Evolutionary conservation across 2,329 filamentous ascomycete species (phyloP).

Genomic region (Scleromitrula shiraiana): DNA sequence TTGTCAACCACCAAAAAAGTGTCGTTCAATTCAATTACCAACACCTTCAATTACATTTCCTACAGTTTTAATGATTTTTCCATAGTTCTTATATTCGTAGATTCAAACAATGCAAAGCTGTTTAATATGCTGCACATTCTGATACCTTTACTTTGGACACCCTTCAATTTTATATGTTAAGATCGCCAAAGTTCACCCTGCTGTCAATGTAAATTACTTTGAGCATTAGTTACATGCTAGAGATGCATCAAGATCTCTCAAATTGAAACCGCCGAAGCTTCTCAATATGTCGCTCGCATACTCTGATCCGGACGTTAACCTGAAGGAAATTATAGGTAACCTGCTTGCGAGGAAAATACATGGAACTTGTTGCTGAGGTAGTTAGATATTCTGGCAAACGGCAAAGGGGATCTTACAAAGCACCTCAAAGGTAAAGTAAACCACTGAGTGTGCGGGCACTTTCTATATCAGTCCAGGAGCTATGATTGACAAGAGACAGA

Average conservation of each 20-base stretch:
- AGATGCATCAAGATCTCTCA: background rate
- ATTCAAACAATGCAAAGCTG: background rate
- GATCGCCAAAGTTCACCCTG: background rate
- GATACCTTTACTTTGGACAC: background rate
- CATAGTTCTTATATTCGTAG: no score
- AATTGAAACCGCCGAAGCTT: background rate
- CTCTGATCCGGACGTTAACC: background rate
- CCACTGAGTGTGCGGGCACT: background rate
- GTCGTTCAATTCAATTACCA: no score
- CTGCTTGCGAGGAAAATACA: background rate
- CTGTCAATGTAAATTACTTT: background rate
- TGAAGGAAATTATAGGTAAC: conserved; percentile 4
- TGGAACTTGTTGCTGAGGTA: background rate
- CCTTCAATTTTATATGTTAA: background rate
- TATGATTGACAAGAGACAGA: conserved; percentile 15
- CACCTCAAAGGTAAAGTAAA: conserved; percentile 12
- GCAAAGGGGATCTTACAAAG: conserved; percentile 2
- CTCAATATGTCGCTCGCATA: conserved; percentile 5
- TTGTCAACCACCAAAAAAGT: background rate
- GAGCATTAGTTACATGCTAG: background rate
- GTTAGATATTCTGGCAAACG: background rate
- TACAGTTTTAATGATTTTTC: no score
- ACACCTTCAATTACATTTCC: no score
- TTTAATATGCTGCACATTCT: background rate
- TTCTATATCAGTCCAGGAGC: background rate